phyloP scores from a whole-genome alignment of 495 filamentous ascomycete species.

The Talaromyces proteolyticus region DNA sequence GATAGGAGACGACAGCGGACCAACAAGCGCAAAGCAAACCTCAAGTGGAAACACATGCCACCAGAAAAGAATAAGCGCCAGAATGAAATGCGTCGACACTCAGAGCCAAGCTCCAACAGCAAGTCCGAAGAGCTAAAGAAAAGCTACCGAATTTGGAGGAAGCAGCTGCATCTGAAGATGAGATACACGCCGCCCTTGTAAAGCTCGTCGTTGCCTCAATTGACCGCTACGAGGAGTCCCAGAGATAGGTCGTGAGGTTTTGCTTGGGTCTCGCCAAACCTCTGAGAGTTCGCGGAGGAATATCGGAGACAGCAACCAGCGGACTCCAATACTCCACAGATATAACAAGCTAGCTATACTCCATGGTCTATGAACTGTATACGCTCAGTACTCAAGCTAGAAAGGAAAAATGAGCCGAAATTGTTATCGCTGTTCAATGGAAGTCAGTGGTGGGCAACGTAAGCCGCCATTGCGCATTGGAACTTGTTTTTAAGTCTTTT shows the following conservation, averaged over 20 bases:
- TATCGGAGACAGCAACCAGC: neutral
- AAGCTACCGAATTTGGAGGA: neutral
- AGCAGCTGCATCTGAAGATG: neutral
- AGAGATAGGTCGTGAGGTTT: neutral
- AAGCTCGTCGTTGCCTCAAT: neutral
- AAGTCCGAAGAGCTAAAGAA: neutral
- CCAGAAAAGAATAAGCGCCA: neutral
- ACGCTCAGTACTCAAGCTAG: neutral
- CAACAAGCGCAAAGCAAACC: too few relatives aligned
- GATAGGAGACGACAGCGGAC: too few relatives aligned
- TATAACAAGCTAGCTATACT: neutral
- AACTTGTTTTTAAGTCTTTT: neutral
- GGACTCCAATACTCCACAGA: neutral
- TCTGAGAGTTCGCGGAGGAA: neutral
- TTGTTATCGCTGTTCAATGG: neutral
- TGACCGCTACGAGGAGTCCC: neutral
- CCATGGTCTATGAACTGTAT: neutral
- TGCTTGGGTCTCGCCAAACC: neutral
- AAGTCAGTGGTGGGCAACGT: neutral
- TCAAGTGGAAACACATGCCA: neutral
- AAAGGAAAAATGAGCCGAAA: neutral
- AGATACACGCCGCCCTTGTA: neutral
- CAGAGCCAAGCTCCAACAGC: neutral
- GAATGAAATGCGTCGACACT: neutral
- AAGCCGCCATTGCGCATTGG: neutral